A percentile compares a stretch with the other conserved stretches of the same genome.
phyloP scores from a whole-genome alignment of 768 basidiomycete genomes.

The Epithele typhae region DNA sequence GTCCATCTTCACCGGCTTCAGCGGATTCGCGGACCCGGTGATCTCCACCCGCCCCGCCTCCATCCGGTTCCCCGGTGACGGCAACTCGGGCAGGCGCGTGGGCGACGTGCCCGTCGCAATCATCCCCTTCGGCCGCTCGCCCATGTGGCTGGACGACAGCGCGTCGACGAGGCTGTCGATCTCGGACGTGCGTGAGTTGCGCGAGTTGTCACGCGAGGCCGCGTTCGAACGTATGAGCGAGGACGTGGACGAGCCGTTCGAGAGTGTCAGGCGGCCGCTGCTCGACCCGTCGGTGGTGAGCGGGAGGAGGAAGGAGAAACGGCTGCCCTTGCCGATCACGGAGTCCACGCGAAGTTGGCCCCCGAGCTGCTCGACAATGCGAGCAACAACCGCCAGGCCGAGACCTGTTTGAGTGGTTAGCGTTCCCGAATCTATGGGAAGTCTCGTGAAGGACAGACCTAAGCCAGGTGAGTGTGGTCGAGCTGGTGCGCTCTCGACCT shows the following conservation, averaged over 20 bases:
- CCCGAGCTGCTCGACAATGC: constrained; percentile 74
- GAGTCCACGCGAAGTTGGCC: constrained; percentile 81
- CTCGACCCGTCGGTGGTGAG: constrained; percentile 39
- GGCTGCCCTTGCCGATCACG: constrained; percentile 57
- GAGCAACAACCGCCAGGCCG: constrained; percentile 75
- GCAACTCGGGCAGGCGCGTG: neutral
- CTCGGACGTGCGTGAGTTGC: constrained; percentile 26
- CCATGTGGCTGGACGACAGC: constrained; percentile 28
- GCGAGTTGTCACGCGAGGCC: constrained; percentile 26
- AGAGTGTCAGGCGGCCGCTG: constrained; percentile 14
- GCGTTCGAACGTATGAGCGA: constrained; percentile 1
- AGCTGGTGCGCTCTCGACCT: constrained; percentile 54
- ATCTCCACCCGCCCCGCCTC: constrained; percentile 8
- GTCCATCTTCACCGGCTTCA: constrained; percentile 34
- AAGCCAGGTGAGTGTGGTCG: constrained; percentile 39
- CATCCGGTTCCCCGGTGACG: neutral
- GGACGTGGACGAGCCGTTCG: constrained; percentile 4
- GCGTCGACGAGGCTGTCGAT: constrained; percentile 42
- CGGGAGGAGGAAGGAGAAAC: constrained; percentile 70
- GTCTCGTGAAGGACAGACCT: constrained; percentile 30
- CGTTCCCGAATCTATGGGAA: neutral
- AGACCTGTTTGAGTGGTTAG: no score
- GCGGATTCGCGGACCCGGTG: constrained; percentile 25
- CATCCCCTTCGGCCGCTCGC: neutral
- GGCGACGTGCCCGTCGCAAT: no score